Conservation (phyloP, 352 stramenopile genomes). For the Globisporangium yorkense region DNA sequence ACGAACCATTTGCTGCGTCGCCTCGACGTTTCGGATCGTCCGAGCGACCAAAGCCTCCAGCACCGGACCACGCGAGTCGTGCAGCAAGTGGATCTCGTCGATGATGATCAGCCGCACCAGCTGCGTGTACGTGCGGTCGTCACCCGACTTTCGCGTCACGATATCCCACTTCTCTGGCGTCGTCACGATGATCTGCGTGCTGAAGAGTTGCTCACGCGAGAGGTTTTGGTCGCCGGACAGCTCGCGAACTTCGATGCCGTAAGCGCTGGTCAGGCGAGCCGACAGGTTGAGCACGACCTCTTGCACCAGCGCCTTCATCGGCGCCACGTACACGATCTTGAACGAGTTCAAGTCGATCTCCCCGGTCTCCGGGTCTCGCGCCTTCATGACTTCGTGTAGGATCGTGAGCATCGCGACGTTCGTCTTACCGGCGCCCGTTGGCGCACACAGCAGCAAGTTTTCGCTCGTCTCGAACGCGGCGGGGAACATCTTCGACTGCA, state of each 20-base stretch:
- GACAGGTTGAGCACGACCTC: slow-evolving; percentile 98
- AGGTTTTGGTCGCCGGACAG: slow-evolving; percentile 98
- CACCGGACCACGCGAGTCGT: slow-evolving; percentile 98
- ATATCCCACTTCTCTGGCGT: slow-evolving; percentile 99
- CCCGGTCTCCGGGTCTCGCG: slow-evolving; percentile 63
- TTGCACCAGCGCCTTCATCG: slow-evolving; percentile 99
- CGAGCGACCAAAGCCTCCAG: slow-evolving; percentile 97
- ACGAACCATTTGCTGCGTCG: slow-evolving; percentile 95
- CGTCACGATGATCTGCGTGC: slow-evolving; percentile 99
- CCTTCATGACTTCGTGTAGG: slow-evolving; percentile 97
- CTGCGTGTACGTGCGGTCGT: slow-evolving; percentile 96
- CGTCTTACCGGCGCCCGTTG: slow-evolving; percentile 99
- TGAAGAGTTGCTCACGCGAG: slow-evolving; percentile 95
- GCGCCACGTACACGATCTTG: slow-evolving; percentile 99
- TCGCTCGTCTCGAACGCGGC: slow-evolving; percentile 91
- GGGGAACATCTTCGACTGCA: slow-evolving; percentile 98
- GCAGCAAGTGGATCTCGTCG: slow-evolving; percentile 99
- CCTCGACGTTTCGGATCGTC: slow-evolving; percentile 97
- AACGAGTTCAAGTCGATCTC: slow-evolving; percentile 95
- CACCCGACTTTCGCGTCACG: slow-evolving; percentile 97
- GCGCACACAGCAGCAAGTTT: slow-evolving; percentile 99
- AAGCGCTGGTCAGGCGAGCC: slow-evolving; percentile 88
- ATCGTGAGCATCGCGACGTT: slow-evolving; percentile 98
- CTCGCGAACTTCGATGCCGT: slow-evolving; percentile 95
- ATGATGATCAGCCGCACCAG: slow-evolving; percentile 99